phyloP scores from a whole-genome alignment of 306 rosid genomes.

The Castanopsis chinensis region DNA sequence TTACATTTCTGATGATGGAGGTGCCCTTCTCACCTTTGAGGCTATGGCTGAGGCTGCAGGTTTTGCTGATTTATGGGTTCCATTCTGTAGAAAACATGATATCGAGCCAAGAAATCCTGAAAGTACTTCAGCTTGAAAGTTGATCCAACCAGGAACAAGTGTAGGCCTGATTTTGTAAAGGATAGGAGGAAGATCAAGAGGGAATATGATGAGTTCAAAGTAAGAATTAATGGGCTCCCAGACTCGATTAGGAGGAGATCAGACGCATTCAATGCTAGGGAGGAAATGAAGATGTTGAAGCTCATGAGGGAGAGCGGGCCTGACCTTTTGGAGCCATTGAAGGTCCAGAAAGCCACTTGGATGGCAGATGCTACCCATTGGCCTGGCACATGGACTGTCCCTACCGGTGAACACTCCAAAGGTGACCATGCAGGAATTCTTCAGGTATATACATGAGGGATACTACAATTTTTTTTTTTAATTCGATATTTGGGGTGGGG shows the following conservation, averaged over 20 bases:
- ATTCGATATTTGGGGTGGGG: too few species aligned
- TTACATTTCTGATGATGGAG: slow-evolving; percentile 90
- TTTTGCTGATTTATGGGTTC: slow-evolving; percentile 92
- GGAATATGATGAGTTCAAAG: slow-evolving; percentile 94
- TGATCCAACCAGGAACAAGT: slow-evolving; percentile 86
- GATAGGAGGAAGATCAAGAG: slow-evolving; percentile 89
- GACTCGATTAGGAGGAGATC: slow-evolving; percentile 85
- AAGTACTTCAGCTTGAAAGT: slow-evolving; percentile 68
- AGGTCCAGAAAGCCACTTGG: slow-evolving; percentile 45
- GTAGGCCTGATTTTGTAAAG: slow-evolving; percentile 74
- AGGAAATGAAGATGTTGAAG: slow-evolving; percentile 56
- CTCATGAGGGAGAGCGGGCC: slow-evolving; percentile 42
- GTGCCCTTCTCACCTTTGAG: slow-evolving; percentile 81
- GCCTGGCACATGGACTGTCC: slow-evolving; percentile 75
- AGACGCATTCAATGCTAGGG: slow-evolving; percentile 65
- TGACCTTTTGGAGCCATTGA: slow-evolving; percentile 38
- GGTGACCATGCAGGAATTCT: slow-evolving; percentile 91
- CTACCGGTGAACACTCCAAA: slow-evolving; percentile 50
- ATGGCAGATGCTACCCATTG: slow-evolving; percentile 96
- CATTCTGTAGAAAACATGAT: slow-evolving; percentile 70
- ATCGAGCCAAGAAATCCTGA: slow-evolving; percentile 94
- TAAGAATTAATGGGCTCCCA: slow-evolving; percentile 73
- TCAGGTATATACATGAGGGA: slow-evolving; percentile 49
- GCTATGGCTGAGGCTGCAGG: slow-evolving; percentile 94
- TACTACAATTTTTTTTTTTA: too few species aligned